phyloP scores from a whole-genome alignment of 805 yeast genomes.

The Ogataea minuta region DNA sequence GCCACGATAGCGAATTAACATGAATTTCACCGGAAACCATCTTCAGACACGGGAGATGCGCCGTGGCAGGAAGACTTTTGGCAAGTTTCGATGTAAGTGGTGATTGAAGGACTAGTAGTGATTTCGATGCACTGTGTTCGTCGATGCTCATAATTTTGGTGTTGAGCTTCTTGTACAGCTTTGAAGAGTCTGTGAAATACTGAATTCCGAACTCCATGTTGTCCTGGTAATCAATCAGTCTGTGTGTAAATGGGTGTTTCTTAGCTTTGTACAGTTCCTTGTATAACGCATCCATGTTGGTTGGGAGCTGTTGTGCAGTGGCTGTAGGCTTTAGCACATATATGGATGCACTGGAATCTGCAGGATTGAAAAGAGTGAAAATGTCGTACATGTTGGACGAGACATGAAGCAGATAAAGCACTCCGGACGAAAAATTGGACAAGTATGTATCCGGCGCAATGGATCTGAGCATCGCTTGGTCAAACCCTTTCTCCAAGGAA shows the following conservation, averaged over 20 bases:
- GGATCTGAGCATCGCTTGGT: slow-evolving; percentile 49
- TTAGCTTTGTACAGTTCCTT: slow-evolving; percentile 50
- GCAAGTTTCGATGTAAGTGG: slow-evolving; percentile 51
- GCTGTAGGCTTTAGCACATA: slow-evolving; percentile 67
- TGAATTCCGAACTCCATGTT: slow-evolving; percentile 52
- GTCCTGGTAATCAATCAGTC: slow-evolving; percentile 51
- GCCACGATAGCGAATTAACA: slow-evolving; percentile 83
- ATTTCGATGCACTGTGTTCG: slow-evolving; percentile 64
- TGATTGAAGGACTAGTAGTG: slow-evolving; percentile 71
- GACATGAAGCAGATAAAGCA: slow-evolving; percentile 66
- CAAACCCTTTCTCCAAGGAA: slow-evolving; percentile 84
- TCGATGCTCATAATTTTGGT: slow-evolving; percentile 52
- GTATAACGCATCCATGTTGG: slow-evolving; percentile 53
- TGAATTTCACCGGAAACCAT: slow-evolving; percentile 57
- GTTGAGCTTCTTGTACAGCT: slow-evolving; percentile 59
- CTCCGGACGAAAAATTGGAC: slow-evolving; percentile 50
- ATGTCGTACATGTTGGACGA: slow-evolving; percentile 74
- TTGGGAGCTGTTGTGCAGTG: slow-evolving; percentile 62
- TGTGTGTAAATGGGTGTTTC: slow-evolving; percentile 42
- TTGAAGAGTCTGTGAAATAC: slow-evolving; percentile 52
- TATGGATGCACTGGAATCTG: slow-evolving; percentile 50
- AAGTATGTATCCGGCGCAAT: slow-evolving; percentile 54
- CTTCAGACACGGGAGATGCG: slow-evolving; percentile 61
- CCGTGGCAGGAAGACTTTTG: slow-evolving; percentile 44
- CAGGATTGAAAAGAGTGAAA: slow-evolving; percentile 62